Evolutionary conservation across 495 filamentous ascomycete species (phyloP), one percentile per base, ranked within the genome.

Genomic region (Daldinia loculata): DNA sequence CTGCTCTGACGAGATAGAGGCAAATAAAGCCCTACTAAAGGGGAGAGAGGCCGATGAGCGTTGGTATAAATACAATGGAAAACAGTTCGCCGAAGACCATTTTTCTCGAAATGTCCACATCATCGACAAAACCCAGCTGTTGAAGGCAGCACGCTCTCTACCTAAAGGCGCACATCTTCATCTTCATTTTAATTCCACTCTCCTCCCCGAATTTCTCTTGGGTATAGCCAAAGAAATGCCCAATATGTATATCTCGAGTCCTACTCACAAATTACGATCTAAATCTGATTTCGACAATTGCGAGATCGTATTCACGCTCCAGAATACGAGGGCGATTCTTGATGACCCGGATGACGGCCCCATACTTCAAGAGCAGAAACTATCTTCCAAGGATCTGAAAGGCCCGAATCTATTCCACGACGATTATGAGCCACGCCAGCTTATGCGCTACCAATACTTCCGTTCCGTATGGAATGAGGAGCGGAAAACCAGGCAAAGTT

Each of bases 131-230:
- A 85, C 85, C 3, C 57, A 71, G 56, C 64, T 88, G 36, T 79
- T 84, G 43, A 71, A 74, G 24, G 74, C 83, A 8, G 79, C 81
- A 38, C 78, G 73, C 22, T 51, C 60, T 65, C 81, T 86, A 80
- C 85, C 85, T 39, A 88, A 88, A 61, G 85, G 84, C 29, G 80
- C 83, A 26, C 85, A 88, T 64, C 78, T 88, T 8, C 85, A 88
- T 74, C 81, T 86, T 34, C 85, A 88, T 67, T 88, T 87, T 75
- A 88, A 88, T 74, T 82, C 85, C 48, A 85, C 84, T 43, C 80
- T 88, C 2, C 76, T 80, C 3, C 83, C 84, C 30, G 58, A 74
- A 6, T 81, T 86, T 26, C 76, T 88, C 30, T 78, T 88, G 50
- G 75, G 79, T 56, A 82, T 84, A 67, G 85, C 85, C 41, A 81